These are phyloP conservation scores for Backusella mclennaniae DNA, from an alignment of 192 early-diverging fungal genomes.

Conservation along the genomic window DNA sequence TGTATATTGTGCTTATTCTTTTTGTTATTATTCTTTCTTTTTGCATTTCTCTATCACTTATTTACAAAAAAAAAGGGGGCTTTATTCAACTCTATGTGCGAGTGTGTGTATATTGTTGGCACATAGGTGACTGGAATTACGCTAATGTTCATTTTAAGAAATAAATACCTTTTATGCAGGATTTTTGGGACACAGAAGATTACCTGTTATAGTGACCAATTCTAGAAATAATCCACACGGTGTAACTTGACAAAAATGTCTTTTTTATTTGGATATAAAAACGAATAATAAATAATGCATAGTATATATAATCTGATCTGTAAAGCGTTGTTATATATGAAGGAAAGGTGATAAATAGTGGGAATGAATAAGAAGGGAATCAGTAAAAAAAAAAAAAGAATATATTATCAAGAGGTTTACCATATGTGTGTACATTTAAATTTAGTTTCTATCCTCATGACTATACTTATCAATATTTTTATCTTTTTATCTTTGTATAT, in stretches of 20 bases:
- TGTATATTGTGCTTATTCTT: not conserved
- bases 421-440: not conserved
- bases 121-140: not conserved
- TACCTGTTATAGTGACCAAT: not conserved
- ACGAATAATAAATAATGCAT: not conserved
- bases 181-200: not conserved
- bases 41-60: not conserved
- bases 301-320: not conserved
- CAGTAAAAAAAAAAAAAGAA: not conserved
- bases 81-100: not conserved
- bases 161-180: not conserved
- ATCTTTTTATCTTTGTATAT: not conserved
- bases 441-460: not conserved
- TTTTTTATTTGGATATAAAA: not conserved
- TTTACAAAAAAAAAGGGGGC: not conserved
- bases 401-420: not conserved
- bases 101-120: not conserved
- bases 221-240: not conserved
- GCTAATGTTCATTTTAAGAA: not conserved
- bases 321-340: not conserved
- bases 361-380: not conserved
- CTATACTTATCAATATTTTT: not conserved
- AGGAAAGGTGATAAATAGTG: not conserved
- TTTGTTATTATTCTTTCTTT: not conserved
- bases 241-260: not conserved